Evolutionary conservation across 345 rosid genomes (phyloP), one percentile per base, ranked within the genome.

Genomic region (Populus ilicifolia): DNA sequence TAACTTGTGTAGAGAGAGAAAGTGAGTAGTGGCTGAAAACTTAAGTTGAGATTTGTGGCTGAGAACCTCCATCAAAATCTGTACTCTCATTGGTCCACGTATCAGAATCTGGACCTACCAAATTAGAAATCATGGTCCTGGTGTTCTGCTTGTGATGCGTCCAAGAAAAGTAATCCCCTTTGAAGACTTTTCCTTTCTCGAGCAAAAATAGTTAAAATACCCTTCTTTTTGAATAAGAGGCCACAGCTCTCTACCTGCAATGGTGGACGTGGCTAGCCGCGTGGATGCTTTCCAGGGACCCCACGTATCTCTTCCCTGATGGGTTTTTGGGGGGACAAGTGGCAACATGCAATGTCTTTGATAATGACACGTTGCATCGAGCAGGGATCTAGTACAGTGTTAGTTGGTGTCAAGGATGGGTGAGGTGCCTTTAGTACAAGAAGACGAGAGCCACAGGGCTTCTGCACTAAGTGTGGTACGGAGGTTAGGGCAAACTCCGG

Each of bases 61-160:
- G 77, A 75, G 50, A 80, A 5, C 13, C 82, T 67, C 87, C 88
- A 88, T 90, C 90, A 77, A 85, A 88, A 86, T 67, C 85, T 68
- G 18, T 6, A 25, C 8, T 48, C 38, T 66, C 59, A 83, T 84
- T 79, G 75, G 77, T 38, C 86, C 86, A 83, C 80, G 59, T 79
- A 73, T 29, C 46, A 5, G 27, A 48, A 29, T 6, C 48, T 14
- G 80, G 78, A 1, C 83, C 85, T 70, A 71, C 77, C 13, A 18
- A 12, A 21, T 17, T 6, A 12, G 33, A 21, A n/a, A 7, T 12
- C 23, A 9, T 20, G 72, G 50, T 25, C 44, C 29, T 6, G 38
- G 52, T 52, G 44, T 0, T 52, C 41, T 16, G 11, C 23, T n/a
- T 35, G 29, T n/a, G 66, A 12, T 48, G 64, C 72, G 6, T 23